phyloP scores from a whole-genome alignment of 306 rosid species.

The Alnus rubra region DNA sequence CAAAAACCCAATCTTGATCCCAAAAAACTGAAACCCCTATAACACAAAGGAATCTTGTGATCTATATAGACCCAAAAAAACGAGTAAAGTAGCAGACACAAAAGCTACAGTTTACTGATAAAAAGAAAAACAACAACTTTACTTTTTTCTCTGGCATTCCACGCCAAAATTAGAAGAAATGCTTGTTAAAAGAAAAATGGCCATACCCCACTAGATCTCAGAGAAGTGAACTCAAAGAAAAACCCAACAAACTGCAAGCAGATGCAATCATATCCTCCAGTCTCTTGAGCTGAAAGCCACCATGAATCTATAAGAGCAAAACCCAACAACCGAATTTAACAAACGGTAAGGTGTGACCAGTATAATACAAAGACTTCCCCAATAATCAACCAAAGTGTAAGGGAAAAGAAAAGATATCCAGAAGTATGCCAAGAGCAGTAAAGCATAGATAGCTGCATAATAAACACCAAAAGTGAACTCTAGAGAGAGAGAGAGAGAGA shows the following conservation, averaged over 20 bases:
- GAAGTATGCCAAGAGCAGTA: constrained; percentile 24
- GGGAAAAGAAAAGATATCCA: constrained; percentile 12
- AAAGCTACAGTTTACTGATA: constrained; percentile 29
- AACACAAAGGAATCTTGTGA: constrained; percentile 27
- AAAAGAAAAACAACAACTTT: constrained; percentile 22
- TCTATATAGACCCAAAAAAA: constrained; percentile 41
- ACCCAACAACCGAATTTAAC: constrained; percentile 31
- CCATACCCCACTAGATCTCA: constrained; percentile 79
- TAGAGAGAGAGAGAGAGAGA: neutral
- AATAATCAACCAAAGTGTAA: constrained; percentile 29
- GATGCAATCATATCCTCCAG: constrained; percentile 54
- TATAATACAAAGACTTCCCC: constrained; percentile 21
- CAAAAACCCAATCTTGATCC: constrained; percentile 37
- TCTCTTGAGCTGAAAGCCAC: constrained; percentile 50
- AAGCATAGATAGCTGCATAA: constrained; percentile 20
- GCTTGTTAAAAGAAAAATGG: constrained; percentile 5
- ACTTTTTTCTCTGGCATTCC: constrained; percentile 47
- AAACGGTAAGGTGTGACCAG: constrained; percentile 36
- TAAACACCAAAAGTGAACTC: constrained; percentile 25
- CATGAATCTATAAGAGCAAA: constrained; percentile 33
- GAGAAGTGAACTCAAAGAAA: constrained; percentile 55
- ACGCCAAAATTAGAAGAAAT: constrained; percentile 33
- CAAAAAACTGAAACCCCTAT: constrained; percentile 25
- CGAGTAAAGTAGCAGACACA: constrained; percentile 42
- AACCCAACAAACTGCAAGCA: constrained; percentile 45